A percentile compares a stretch with the other conserved stretches of the same genome.
Conservation (phyloP, 2,329 filamentous ascomycete species). For the Aspergillus awamori region DNA sequence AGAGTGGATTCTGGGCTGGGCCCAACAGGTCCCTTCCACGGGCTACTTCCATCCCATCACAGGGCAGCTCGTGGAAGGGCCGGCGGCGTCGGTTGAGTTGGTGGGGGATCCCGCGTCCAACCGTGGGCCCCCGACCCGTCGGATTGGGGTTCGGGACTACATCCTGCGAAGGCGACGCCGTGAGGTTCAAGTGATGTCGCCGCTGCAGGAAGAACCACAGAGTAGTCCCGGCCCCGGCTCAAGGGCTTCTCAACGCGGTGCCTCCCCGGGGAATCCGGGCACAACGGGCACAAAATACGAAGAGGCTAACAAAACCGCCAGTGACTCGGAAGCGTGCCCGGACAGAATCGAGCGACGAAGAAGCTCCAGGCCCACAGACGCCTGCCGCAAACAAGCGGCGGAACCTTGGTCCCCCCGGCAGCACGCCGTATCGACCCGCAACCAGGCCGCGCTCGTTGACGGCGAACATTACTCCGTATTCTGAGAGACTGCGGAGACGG, state of each 20-base stretch:
- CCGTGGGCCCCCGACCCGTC: slow-evolving; percentile 12
- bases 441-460: slow-evolving; percentile 23
- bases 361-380: slow-evolving; percentile 13
- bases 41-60: slow-evolving; percentile 9
- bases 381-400: slow-evolving; percentile 27
- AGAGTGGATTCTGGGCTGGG: slow-evolving; percentile 4
- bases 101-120: slow-evolving; percentile 16
- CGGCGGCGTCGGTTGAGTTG: slow-evolving; percentile 21
- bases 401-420: slow-evolving; percentile 27
- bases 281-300: background rate
- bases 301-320: slow-evolving; percentile 20
- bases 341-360: slow-evolving; percentile 16
- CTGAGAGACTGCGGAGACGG: slow-evolving; percentile 35
- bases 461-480: slow-evolving; percentile 27
- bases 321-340: slow-evolving; percentile 26
- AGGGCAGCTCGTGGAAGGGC: slow-evolving; percentile 11
- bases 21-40: slow-evolving; percentile 14
- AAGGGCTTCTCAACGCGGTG: slow-evolving; percentile 4
- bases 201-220: slow-evolving; percentile 20
- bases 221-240: slow-evolving; percentile 14
- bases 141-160: slow-evolving; percentile 12
- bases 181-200: slow-evolving; percentile 15
- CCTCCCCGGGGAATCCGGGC: slow-evolving; percentile 14
- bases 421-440: slow-evolving; percentile 25
- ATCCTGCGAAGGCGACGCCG: background rate